Evolutionary conservation across 2,329 filamentous ascomycete genomes (phyloP).

Genomic region (Beauveria scarabaeidicola): DNA sequence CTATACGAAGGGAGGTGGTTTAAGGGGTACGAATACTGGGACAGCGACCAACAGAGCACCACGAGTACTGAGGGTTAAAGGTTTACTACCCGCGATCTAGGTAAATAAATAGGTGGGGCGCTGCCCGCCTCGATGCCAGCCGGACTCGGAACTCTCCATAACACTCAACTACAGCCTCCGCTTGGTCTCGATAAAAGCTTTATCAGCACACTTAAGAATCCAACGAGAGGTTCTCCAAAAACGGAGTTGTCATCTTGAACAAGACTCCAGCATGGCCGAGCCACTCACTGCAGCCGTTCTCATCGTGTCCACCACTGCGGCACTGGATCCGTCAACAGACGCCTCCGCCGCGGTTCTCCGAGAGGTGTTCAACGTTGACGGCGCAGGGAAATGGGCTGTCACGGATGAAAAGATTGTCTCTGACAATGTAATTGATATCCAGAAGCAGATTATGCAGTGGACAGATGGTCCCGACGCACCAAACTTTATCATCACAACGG

Average conservation of each 20-base stretch:
- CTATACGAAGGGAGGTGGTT: too few species aligned
- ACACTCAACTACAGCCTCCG: not conserved
- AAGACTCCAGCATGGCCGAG: slow-evolving; percentile 13
- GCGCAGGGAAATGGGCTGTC: slow-evolving; percentile 63
- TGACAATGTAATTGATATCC: slow-evolving; percentile 68
- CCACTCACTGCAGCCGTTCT: slow-evolving; percentile 68
- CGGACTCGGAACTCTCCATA: not conserved
- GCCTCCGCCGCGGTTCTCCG: slow-evolving; percentile 58
- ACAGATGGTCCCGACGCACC: slow-evolving; percentile 54
- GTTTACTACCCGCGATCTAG: not conserved
- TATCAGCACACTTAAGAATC: not conserved
- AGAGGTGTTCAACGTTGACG: slow-evolving; percentile 59
- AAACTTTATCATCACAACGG: slow-evolving; percentile 80
- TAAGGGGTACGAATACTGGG: too few species aligned
- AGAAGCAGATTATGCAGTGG: slow-evolving; percentile 63
- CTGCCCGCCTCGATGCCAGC: not conserved
- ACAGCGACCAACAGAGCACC: too few species aligned
- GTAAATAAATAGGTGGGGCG: not conserved
- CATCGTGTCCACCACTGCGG: slow-evolving; percentile 84
- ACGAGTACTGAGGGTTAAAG: too few species aligned
- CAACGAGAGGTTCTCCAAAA: not conserved
- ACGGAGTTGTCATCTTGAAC: not conserved
- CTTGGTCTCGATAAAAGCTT: not conserved
- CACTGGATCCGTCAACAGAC: slow-evolving; percentile 70
- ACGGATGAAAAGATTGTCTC: slow-evolving; percentile 65